Conservation (phyloP, 371 early-diverging fungal genomes). For the Globomyces sp. region DNA sequence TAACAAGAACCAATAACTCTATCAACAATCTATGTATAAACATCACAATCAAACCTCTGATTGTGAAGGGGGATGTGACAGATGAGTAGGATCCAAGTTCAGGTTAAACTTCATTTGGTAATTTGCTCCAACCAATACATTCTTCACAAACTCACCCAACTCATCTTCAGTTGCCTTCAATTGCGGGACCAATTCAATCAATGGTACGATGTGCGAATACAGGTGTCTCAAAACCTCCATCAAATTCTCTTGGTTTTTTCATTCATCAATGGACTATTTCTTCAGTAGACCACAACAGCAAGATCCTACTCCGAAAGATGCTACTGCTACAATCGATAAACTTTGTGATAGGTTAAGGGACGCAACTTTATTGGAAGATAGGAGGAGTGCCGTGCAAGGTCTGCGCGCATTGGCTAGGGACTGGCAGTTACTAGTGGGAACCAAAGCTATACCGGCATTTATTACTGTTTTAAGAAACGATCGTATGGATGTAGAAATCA, state of each 20-base stretch:
- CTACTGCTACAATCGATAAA: conserved; percentile 81
- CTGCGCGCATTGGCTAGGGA: conserved; percentile 85
- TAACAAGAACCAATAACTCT: conserved; percentile 75
- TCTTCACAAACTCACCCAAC: neutral
- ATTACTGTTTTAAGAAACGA: conserved; percentile 74
- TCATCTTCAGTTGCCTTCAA: neutral
- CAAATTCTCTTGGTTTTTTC: neutral
- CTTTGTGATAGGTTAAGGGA: conserved; percentile 82
- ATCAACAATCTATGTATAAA: conserved; percentile 83
- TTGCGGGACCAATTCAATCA: neutral
- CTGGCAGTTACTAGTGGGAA: conserved; percentile 79
- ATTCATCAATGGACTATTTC: conserved; percentile 73
- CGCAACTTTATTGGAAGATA: conserved; percentile 84
- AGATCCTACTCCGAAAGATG: conserved; percentile 56
- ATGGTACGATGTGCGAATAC: neutral
- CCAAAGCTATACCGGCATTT: conserved; percentile 69
- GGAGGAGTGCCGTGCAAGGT: conserved; percentile 81
- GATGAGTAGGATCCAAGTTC: neutral
- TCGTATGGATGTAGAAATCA: conserved; percentile 75
- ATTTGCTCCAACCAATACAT: neutral
- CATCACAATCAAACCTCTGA: conserved; percentile 44
- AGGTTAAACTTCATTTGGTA: neutral
- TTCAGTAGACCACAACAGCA: conserved; percentile 72
- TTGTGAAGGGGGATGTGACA: neutral
- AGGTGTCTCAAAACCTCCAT: neutral